These are phyloP conservation scores for Agrocybe praecox DNA, from an alignment of 768 basidiomycete genomes.

Conservation along the genomic window DNA sequence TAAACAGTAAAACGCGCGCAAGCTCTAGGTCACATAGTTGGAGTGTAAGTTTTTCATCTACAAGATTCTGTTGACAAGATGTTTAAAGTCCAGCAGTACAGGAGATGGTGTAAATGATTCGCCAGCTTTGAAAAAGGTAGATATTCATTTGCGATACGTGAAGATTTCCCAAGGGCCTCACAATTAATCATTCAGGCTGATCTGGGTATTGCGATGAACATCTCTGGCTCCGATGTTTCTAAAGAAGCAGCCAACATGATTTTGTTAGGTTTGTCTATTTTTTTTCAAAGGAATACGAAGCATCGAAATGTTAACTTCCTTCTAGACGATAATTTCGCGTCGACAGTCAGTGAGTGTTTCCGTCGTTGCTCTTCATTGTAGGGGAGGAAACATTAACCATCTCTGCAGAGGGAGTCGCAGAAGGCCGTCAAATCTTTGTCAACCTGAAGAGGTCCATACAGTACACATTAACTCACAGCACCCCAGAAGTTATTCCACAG, in stretches of 20 bases:
- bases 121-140: conserved; percentile 63
- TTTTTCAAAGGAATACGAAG: background rate
- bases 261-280: conserved; percentile 48
- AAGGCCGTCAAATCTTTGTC: conserved; percentile 70
- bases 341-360: conserved; percentile 60
- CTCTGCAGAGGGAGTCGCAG: conserved; percentile 61
- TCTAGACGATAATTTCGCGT: conserved; percentile 72
- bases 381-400: background rate
- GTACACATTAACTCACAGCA: conserved; percentile 70
- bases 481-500: conserved; percentile 71
- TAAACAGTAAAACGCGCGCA: conserved; percentile 66
- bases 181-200: conserved; percentile 47
- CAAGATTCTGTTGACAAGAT: background rate
- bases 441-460: conserved; percentile 75
- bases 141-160: background rate
- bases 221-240: conserved; percentile 73
- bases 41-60: conserved; percentile 50
- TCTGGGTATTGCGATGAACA: conserved; percentile 76
- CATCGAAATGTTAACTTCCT: background rate
- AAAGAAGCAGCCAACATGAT: conserved; percentile 81
- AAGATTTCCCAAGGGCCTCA: background rate
- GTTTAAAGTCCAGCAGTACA: conserved; percentile 40
- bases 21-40: conserved; percentile 70
- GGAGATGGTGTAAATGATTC: conserved; percentile 78
- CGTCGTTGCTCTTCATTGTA: background rate